phyloP scores from a whole-genome alignment of 805 yeast genomes.

The Candida tibetensis region DNA sequence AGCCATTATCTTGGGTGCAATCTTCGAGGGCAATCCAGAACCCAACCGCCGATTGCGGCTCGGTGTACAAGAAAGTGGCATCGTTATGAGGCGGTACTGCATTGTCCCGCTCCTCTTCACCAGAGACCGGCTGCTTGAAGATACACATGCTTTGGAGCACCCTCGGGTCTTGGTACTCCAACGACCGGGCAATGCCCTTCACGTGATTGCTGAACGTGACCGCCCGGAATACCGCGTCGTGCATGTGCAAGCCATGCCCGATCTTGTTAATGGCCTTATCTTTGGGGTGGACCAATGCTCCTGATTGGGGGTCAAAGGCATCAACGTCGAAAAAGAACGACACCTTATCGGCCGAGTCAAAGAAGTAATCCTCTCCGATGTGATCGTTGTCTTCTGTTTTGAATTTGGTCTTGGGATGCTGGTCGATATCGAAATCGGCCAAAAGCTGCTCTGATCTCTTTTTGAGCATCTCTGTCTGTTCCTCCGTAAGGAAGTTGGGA shows the following conservation, averaged over 20 bases:
- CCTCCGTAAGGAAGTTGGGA: constrained; percentile 48
- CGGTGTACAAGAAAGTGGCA: constrained; percentile 67
- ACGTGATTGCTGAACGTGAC: constrained; percentile 54
- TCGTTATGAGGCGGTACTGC: constrained; percentile 80
- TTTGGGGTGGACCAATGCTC: constrained; percentile 52
- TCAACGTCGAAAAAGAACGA: constrained; percentile 69
- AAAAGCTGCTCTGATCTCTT: constrained; percentile 45
- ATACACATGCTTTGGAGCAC: constrained; percentile 78
- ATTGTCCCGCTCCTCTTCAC: constrained; percentile 32
- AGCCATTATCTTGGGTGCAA: constrained; percentile 65
- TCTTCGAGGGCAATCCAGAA: constrained; percentile 82
- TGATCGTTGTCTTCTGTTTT: constrained; percentile 59
- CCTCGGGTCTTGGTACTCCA: constrained; percentile 61
- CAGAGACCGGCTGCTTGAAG: constrained; percentile 60
- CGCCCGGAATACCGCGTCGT: constrained; percentile 46
- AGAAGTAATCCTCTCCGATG: constrained; percentile 70
- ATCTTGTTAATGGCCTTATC: constrained; percentile 67
- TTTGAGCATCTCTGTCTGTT: constrained; percentile 41
- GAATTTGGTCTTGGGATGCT: constrained; percentile 70
- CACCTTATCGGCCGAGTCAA: constrained; percentile 66
- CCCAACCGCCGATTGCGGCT: constrained; percentile 70
- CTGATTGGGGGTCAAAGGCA: constrained; percentile 51
- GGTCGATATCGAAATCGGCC: constrained; percentile 45
- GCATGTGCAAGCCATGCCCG: constrained; percentile 72
- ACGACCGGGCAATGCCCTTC: constrained; percentile 47